Conservation (phyloP, 139 green algal genomes). For the Tetradesmus obliquus region DNA sequence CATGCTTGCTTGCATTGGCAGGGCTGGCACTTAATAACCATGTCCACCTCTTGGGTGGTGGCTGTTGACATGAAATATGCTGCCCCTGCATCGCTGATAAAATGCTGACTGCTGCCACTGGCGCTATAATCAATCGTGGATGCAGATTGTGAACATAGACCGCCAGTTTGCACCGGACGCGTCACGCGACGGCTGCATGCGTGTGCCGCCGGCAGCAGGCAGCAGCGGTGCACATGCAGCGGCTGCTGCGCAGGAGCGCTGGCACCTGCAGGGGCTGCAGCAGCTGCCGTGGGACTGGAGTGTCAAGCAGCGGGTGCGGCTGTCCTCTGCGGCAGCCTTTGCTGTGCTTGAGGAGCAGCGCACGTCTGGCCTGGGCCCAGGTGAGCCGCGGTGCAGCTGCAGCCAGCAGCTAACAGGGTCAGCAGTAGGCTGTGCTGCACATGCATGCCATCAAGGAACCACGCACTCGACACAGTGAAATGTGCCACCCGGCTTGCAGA, state of each 20-base stretch:
- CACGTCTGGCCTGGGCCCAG: not conserved
- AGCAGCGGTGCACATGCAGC: conserved; percentile 18
- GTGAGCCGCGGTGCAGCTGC: not conserved
- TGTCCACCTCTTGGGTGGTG: not conserved
- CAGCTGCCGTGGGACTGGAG: conserved; percentile 37
- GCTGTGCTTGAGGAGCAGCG: conserved; percentile 13
- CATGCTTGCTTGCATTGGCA: not conserved
- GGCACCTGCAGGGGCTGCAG: conserved; percentile 19
- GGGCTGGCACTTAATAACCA: not conserved
- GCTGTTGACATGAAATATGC: not conserved
- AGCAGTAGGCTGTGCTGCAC: not conserved
- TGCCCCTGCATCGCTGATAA: not conserved
- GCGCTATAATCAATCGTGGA: too few species aligned
- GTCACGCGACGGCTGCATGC: conserved; percentile 18
- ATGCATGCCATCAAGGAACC: not conserved
- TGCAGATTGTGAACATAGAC: conserved; percentile 30
- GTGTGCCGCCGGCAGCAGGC: conserved; percentile 13
- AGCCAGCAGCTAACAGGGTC: not conserved
- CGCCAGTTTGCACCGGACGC: conserved; percentile 8
- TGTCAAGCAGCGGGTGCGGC: conserved; percentile 1
- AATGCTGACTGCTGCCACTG: too few species aligned
- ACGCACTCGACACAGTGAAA: too few species aligned
- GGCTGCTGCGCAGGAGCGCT: not conserved
- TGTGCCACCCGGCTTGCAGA: not conserved
- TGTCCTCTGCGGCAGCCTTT: not conserved